Evolutionary conservation across 441 rosid genomes (phyloP).

Genomic region (Pelargonium hybrid): DNA sequence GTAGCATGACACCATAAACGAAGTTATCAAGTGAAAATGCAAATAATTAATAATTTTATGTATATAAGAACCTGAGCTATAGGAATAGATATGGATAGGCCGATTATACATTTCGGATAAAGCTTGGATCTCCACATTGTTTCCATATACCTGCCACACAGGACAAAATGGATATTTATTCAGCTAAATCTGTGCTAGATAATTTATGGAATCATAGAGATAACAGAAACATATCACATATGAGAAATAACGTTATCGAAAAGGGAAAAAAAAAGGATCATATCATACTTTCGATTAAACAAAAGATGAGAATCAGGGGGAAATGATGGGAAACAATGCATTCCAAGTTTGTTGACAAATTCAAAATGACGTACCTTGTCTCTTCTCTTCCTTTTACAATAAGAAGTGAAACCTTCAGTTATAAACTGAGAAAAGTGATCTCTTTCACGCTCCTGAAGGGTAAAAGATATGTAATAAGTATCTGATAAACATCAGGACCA

Average conservation of each 20-base stretch:
- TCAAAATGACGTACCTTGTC: slow-evolving; percentile 57
- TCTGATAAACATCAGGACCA: background rate
- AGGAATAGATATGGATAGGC: slow-evolving; percentile 90
- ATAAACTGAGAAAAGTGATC: slow-evolving; percentile 94
- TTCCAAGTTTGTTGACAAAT: background rate
- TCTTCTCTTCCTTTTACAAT: slow-evolving; percentile 93
- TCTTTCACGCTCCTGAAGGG: slow-evolving; percentile 72
- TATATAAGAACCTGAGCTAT: slow-evolving; percentile 54
- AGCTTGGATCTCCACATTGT: slow-evolving; percentile 92
- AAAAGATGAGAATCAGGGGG: background rate
- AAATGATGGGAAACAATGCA: background rate
- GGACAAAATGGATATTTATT: background rate
- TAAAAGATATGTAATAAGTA: slow-evolving; percentile 1
- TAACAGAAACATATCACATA: background rate
- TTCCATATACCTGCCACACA: slow-evolving; percentile 78
- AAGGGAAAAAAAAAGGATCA: background rate
- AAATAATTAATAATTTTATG: background rate
- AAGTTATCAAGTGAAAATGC: slow-evolving; percentile 1
- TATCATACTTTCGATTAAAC: background rate
- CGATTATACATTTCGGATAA: slow-evolving; percentile 93
- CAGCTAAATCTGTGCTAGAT: background rate
- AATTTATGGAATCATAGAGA: background rate
- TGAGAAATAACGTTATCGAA: background rate
- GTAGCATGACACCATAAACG: background rate
- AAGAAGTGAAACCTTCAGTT: slow-evolving; percentile 85